Evolutionary conservation across 139 green algal genomes (phyloP).

Genomic region (Micractinium conductrix): DNA sequence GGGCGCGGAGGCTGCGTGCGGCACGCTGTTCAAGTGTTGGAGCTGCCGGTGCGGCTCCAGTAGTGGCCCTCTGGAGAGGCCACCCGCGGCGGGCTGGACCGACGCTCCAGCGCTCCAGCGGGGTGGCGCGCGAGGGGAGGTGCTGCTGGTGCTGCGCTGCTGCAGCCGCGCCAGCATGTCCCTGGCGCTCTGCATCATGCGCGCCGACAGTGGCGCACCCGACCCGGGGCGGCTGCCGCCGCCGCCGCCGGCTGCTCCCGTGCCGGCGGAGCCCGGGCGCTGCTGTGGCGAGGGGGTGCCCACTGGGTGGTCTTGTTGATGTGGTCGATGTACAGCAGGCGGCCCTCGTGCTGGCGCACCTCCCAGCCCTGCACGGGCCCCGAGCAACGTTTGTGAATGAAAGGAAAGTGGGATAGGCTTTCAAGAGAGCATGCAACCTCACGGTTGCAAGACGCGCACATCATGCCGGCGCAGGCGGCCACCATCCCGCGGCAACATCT

Average conservation of each 20-base stretch:
- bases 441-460: background rate
- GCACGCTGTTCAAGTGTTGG: constrained; percentile 7
- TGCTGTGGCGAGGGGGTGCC: constrained; percentile 34
- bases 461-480: background rate
- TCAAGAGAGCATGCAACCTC: background rate
- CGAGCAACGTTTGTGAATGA: background rate
- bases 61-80: constrained; percentile 30
- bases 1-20: background rate
- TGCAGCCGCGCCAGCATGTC: constrained; percentile 26
- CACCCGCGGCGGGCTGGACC: constrained; percentile 17
- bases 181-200: constrained; percentile 19
- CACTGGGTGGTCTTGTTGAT: constrained; percentile 90
- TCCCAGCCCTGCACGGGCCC: constrained; percentile 81
- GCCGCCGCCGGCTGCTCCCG: background rate
- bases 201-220: background rate
- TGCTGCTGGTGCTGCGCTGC: constrained; percentile 5
- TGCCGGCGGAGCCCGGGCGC: background rate
- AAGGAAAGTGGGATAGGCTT: background rate
- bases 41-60: constrained; percentile 50
- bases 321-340: constrained; percentile 97
- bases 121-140: background rate
- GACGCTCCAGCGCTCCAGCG: constrained; percentile 5
- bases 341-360: constrained; percentile 78
- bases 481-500: background rate
- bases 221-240: background rate